Evolutionary conservation across 1,139 yeast genomes (phyloP).

Genomic region (Taiozyma sp.): DNA sequence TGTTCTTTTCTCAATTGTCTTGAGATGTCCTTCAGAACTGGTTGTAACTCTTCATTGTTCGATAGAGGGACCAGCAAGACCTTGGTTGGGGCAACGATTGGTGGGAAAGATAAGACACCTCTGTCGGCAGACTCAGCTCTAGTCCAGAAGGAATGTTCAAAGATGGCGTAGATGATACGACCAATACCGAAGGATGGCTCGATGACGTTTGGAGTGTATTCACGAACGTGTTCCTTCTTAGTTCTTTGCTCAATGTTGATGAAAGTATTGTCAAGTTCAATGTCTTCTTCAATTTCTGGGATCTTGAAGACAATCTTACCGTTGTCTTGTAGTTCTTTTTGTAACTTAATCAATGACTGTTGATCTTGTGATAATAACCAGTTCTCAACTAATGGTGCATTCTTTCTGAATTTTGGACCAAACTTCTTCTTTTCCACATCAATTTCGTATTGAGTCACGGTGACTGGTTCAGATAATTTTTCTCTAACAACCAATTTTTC

Average conservation of each 20-base stretch:
- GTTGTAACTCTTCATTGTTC: slow-evolving; percentile 74
- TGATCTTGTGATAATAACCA: slow-evolving; percentile 76
- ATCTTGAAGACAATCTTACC: slow-evolving; percentile 65
- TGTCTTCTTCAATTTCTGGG: slow-evolving; percentile 53
- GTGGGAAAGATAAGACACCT: slow-evolving; percentile 87
- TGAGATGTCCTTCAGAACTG: slow-evolving; percentile 68
- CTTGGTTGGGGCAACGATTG: slow-evolving; percentile 96
- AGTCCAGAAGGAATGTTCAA: slow-evolving; percentile 94
- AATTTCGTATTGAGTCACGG: slow-evolving; percentile 79
- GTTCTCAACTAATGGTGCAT: slow-evolving; percentile 87
- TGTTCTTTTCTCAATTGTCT: slow-evolving; percentile 70
- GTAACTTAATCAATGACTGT: slow-evolving; percentile 77
- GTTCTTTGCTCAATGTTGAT: slow-evolving; percentile 74
- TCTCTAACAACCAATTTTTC: slow-evolving; percentile 94
- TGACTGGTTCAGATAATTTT: slow-evolving; percentile 76
- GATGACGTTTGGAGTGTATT: slow-evolving; percentile 94
- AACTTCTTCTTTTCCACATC: slow-evolving; percentile 90
- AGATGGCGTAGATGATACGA: slow-evolving; percentile 87
- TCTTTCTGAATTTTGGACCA: slow-evolving; percentile 96
- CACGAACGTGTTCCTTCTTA: slow-evolving; percentile 87
- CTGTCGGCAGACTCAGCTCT: slow-evolving; percentile 93
- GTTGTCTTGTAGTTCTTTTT: slow-evolving; percentile 55
- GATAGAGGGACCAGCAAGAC: slow-evolving; percentile 94
- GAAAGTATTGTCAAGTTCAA: slow-evolving; percentile 71
- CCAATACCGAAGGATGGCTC: slow-evolving; percentile 99